Evolutionary conservation across 1,139 yeast species (phyloP).

Genomic region (Starmera stellimalicola): DNA sequence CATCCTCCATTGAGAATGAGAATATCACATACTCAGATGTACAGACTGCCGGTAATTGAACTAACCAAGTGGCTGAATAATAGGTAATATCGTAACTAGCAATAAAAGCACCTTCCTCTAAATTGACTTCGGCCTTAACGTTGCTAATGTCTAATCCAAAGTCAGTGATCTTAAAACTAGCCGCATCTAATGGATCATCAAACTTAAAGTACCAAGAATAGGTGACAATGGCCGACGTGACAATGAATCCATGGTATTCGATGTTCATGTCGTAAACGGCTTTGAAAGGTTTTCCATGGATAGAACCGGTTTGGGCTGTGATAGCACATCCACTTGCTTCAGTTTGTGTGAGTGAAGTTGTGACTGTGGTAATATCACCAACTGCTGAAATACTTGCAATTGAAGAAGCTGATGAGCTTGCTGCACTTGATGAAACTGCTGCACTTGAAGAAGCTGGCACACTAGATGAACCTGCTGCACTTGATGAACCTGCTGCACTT

Average conservation of each 20-base stretch:
- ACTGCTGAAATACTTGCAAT: conserved; percentile 8
- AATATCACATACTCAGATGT: background rate
- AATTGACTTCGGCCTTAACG: background rate
- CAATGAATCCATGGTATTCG: background rate
- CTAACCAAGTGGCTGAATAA: background rate
- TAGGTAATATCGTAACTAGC: background rate
- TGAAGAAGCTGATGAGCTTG: too few species aligned
- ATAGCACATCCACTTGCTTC: background rate
- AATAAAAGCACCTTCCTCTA: conserved; percentile 1
- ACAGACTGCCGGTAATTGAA: background rate
- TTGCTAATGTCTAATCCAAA: background rate
- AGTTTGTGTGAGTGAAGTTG: background rate
- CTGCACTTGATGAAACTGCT: too few species aligned
- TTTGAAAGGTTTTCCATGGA: background rate
- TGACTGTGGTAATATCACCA: conserved; percentile 1
- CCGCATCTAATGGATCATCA: background rate
- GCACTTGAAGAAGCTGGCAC: too few species aligned
- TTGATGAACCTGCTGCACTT: too few species aligned
- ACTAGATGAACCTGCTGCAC: too few species aligned
- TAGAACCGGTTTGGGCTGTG: background rate
- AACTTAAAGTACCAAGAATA: conserved; percentile 1
- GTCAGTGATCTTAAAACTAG: background rate
- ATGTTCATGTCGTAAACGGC: too few species aligned
- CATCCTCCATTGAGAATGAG: conserved; percentile 3
- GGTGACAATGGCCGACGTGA: background rate